Conservation (phyloP, 192 early-diverging fungal species). For the Phlyctochytrium bullatum region DNA sequence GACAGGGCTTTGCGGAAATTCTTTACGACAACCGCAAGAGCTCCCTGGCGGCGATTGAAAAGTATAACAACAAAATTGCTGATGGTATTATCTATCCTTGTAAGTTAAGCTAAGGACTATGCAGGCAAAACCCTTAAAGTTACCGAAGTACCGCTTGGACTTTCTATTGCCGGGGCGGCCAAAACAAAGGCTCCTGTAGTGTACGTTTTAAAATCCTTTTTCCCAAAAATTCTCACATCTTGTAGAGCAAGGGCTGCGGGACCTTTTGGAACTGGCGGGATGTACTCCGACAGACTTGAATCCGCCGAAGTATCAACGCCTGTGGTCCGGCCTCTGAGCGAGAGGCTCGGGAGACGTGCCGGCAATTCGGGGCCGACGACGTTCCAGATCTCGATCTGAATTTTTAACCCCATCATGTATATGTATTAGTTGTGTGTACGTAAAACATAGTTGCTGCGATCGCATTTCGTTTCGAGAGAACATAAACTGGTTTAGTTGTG, state of each 20-base stretch:
- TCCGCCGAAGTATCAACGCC: neutral
- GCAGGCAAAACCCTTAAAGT: conserved; percentile 4
- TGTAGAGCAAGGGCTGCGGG: conserved; percentile 2
- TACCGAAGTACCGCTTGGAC: neutral
- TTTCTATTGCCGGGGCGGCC: conserved; percentile 7
- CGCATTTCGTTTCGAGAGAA: too few species aligned
- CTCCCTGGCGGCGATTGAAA: conserved; percentile 18
- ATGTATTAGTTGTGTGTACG: too few species aligned
- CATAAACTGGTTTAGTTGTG: too few species aligned
- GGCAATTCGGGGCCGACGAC: neutral
- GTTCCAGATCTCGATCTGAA: conserved; percentile 3
- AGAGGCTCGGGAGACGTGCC: conserved; percentile 1
- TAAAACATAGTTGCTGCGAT: too few species aligned
- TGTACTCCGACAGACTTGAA: neutral
- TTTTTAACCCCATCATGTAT: neutral
- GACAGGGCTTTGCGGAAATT: conserved; percentile 18
- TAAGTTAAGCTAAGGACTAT: neutral
- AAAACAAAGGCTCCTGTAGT: neutral
- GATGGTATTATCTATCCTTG: conserved; percentile 15
- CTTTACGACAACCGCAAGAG: conserved; percentile 15
- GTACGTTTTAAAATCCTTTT: neutral
- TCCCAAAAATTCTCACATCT: neutral
- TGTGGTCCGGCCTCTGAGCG: neutral
- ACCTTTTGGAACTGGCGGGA: neutral
- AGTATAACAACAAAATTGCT: conserved; percentile 22